Conservation (phyloP, 768 basidiomycete species). For the Podaxis sp. region DNA sequence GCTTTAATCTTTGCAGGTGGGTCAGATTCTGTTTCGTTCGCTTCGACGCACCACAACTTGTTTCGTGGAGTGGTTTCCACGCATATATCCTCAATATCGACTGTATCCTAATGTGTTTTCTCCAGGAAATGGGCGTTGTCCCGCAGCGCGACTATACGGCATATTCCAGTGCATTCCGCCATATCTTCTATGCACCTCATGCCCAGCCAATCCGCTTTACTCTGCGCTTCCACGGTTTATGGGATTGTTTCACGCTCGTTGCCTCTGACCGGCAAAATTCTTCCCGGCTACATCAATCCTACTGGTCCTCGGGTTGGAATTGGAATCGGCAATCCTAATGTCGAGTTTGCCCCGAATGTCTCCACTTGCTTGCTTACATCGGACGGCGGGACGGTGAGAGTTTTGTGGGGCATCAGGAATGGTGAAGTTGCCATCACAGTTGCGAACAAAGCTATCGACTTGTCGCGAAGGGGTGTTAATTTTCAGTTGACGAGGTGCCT, state of each 20-base stretch:
- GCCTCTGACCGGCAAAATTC: conserved; percentile 63
- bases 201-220: conserved; percentile 49
- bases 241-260: conserved; percentile 72
- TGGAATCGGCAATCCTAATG: conserved; percentile 70
- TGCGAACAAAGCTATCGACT: conserved; percentile 56
- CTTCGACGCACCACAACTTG: no score
- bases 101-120: neutral
- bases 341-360: conserved; percentile 67
- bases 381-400: conserved; percentile 59
- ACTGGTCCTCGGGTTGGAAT: conserved; percentile 52
- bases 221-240: conserved; percentile 60
- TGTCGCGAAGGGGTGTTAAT: conserved; percentile 34
- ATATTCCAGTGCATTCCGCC: conserved; percentile 56
- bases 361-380: conserved; percentile 55
- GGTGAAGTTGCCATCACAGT: conserved; percentile 65
- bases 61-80: neutral
- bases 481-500: conserved; percentile 44
- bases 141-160: conserved; percentile 52
- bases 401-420: conserved; percentile 69
- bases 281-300: conserved; percentile 67
- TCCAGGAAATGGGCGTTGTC: conserved; percentile 69
- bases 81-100: neutral
- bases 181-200: conserved; percentile 61
- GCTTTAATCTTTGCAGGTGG: conserved; percentile 54
- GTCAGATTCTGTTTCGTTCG: conserved; percentile 7